These are phyloP conservation scores for Scheffersomyces titani DNA, from an alignment of 1,139 yeast species.

Conservation along the genomic window DNA sequence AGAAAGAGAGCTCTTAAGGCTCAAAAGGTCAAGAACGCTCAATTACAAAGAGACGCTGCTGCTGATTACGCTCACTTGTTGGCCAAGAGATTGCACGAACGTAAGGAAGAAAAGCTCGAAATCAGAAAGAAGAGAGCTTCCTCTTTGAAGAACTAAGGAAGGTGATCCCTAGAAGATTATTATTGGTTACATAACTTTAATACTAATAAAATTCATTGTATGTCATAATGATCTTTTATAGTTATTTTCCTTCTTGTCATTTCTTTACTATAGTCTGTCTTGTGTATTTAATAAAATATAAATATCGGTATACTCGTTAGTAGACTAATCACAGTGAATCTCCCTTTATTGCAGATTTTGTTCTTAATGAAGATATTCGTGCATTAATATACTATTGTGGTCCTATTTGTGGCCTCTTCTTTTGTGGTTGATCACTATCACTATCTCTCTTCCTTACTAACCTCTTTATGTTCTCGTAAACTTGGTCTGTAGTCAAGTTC, in stretches of 20 bases:
- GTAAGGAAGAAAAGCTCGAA: conserved; percentile 98
- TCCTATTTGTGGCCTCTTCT: conserved; percentile 9
- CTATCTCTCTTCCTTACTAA: conserved; percentile 43
- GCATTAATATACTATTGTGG: background rate
- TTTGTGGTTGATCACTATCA: conserved; percentile 11
- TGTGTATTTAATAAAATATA: conserved; percentile 24
- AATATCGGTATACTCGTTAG: background rate
- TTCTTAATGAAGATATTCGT: background rate
- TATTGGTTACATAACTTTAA: conserved; percentile 1
- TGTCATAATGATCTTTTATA: conserved; percentile 4
- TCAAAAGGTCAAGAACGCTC: conserved; percentile 94
- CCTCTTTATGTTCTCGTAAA: conserved; percentile 71
- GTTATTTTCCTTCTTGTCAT: conserved; percentile 4
- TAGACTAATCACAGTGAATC: background rate
- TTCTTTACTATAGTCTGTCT: conserved; percentile 13
- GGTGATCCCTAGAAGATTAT: conserved; percentile 3
- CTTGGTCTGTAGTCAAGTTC: conserved; percentile 69
- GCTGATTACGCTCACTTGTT: conserved; percentile 99
- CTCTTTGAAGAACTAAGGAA: conserved; percentile 79
- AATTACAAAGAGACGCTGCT: conserved; percentile 99
- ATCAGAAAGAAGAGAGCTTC: conserved; percentile 99
- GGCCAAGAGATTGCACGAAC: conserved; percentile 97
- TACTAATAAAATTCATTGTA: background rate
- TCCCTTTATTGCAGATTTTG: background rate
- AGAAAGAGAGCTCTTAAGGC: conserved; percentile 98